phyloP scores from a whole-genome alignment of 805 yeast genomes.

The Candida takata region DNA sequence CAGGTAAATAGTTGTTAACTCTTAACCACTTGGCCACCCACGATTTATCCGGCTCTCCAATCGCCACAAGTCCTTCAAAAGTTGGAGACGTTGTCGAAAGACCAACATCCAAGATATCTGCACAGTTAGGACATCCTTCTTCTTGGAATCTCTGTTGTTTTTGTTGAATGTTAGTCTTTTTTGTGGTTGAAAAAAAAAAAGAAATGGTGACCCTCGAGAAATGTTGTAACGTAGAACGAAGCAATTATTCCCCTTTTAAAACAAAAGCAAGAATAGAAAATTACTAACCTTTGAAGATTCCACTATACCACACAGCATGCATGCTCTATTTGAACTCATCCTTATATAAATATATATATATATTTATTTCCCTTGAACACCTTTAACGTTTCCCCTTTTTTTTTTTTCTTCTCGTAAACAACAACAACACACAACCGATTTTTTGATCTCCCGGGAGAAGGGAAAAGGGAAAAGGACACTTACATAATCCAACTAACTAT shows the following conservation, averaged over 20 bases:
- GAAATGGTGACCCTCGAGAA: too few relatives aligned
- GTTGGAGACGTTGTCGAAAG: slow-evolving; percentile 90
- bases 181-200: too few relatives aligned
- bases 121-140: slow-evolving; percentile 96
- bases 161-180: too few relatives aligned
- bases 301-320: slow-evolving; percentile 93
- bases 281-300: slow-evolving; percentile 61
- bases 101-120: slow-evolving; percentile 77
- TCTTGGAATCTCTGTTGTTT: slow-evolving; percentile 51
- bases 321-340: slow-evolving; percentile 53
- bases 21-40: slow-evolving; percentile 98
- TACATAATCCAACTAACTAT: too few relatives aligned
- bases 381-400: not conserved
- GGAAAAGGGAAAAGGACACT: too few relatives aligned
- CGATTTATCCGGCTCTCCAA: slow-evolving; percentile 75
- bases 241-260: not conserved
- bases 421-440: too few relatives aligned
- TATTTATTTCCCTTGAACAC: not conserved
- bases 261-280: not conserved
- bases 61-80: slow-evolving; percentile 90
- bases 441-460: too few relatives aligned
- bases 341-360: not conserved
- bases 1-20: slow-evolving; percentile 81
- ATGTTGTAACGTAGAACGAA: too few relatives aligned
- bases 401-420: too few relatives aligned